A percentile compares a stretch with the other conserved stretches of the same genome.
Evolutionary conservation across 2,329 filamentous ascomycete genomes (phyloP).

Genomic region (Graphilbum sp.): DNA sequence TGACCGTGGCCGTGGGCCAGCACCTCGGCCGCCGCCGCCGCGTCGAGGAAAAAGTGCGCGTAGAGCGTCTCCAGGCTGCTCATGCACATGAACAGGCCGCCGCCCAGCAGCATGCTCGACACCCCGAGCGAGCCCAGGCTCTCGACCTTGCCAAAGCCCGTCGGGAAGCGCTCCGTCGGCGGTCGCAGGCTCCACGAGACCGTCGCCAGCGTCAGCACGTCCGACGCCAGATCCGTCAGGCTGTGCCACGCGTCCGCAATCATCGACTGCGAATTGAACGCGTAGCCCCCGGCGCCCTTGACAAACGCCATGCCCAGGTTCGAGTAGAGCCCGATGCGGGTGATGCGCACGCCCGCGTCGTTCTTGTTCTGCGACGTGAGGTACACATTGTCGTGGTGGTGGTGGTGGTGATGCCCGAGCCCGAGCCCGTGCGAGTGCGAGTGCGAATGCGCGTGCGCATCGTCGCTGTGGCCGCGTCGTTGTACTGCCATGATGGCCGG

Average conservation of each 20-base stretch:
- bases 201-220: constrained; percentile 84
- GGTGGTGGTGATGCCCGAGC: constrained; percentile 49
- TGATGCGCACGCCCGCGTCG: constrained; percentile 89
- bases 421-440: constrained; percentile 33
- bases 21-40: constrained; percentile 33
- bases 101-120: constrained; percentile 74
- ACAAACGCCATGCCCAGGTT: constrained; percentile 89
- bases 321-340: constrained; percentile 70
- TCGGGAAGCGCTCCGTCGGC: constrained; percentile 68
- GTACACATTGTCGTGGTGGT: constrained; percentile 75
- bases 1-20: constrained; percentile 42
- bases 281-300: constrained; percentile 83
- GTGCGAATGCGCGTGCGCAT: constrained; percentile 36
- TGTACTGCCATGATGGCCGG: constrained; percentile 13
- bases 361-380: constrained; percentile 69
- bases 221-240: constrained; percentile 85
- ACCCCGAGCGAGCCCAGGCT: constrained; percentile 87
- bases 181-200: constrained; percentile 85
- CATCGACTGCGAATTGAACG: constrained; percentile 89
- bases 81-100: constrained; percentile 83
- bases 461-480: constrained; percentile 19
- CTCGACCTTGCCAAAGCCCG: constrained; percentile 95
- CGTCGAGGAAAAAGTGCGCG: constrained; percentile 55
- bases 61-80: constrained; percentile 56
- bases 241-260: constrained; percentile 91